These are phyloP conservation scores for Seiridium unicorne DNA, from an alignment of 2,329 filamentous ascomycete genomes.

Conservation along the genomic window DNA sequence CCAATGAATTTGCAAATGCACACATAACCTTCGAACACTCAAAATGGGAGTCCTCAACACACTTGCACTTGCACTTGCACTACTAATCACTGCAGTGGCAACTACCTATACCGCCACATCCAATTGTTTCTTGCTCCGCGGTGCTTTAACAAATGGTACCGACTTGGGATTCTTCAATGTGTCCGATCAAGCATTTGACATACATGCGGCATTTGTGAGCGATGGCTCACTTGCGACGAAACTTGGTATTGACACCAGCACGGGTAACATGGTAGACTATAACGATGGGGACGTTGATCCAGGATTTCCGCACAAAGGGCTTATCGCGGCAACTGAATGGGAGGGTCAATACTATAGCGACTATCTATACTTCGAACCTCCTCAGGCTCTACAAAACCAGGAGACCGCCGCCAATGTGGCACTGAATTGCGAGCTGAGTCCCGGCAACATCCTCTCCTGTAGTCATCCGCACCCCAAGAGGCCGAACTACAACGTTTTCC, in stretches of 20 bases:
- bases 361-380: background rate
- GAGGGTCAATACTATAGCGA: background rate
- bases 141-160: background rate
- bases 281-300: too few species aligned
- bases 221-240: background rate
- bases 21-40: background rate
- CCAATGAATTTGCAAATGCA: background rate
- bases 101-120: background rate
- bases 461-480: background rate
- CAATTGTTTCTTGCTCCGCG: background rate
- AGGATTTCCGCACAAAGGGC: background rate
- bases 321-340: background rate
- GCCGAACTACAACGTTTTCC: background rate
- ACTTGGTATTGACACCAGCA: background rate
- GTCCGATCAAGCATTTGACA: background rate
- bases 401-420: background rate
- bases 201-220: background rate
- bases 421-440: background rate
- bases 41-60: background rate
- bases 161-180: background rate
- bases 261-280: background rate
- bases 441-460: background rate
- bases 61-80: background rate
- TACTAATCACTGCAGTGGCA: background rate
- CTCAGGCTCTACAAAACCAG: background rate